phyloP scores from a whole-genome alignment of 768 basidiomycete genomes.

The Trametes coccinea region DNA sequence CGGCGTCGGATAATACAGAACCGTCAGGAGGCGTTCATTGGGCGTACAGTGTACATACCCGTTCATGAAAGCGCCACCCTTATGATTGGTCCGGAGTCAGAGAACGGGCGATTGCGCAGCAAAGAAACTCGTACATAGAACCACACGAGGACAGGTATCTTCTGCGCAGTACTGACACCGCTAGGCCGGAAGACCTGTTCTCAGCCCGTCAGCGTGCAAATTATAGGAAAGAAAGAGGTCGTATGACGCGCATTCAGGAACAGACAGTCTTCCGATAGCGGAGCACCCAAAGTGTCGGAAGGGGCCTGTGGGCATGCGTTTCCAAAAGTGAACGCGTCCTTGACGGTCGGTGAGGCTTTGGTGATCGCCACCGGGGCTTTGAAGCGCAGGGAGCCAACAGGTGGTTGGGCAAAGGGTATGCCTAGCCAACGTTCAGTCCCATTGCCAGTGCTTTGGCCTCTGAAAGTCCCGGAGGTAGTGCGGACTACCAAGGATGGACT shows the following conservation, averaged over 20 bases:
- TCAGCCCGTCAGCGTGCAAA: neutral
- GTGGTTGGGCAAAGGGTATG: conserved; percentile 57
- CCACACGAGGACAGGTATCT: conserved; percentile 35
- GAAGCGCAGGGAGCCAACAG: conserved; percentile 54
- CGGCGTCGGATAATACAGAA: neutral
- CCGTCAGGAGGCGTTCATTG: neutral
- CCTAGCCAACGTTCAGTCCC: conserved; percentile 56
- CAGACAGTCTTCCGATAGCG: conserved; percentile 54
- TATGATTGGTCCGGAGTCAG: neutral
- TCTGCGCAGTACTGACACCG: conserved; percentile 19
- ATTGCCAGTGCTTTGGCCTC: conserved; percentile 24
- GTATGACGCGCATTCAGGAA: conserved; percentile 45
- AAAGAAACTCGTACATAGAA: conserved; percentile 30
- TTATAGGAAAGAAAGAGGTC: neutral
- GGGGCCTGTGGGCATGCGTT: conserved; percentile 57
- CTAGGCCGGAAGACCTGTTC: conserved; percentile 31
- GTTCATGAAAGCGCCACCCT: conserved; percentile 52
- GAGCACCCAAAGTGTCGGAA: conserved; percentile 40
- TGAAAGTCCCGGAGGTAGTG: conserved; percentile 23
- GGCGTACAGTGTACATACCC: conserved; percentile 34
- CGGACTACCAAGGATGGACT: conserved; percentile 13
- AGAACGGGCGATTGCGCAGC: neutral
- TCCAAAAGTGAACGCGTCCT: conserved; percentile 50
- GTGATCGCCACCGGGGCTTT: conserved; percentile 49
- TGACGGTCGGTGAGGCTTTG: conserved; percentile 30